These are phyloP conservation scores for Calocybe gangraenosa DNA, from an alignment of 768 basidiomycete species.

Conservation along the genomic window DNA sequence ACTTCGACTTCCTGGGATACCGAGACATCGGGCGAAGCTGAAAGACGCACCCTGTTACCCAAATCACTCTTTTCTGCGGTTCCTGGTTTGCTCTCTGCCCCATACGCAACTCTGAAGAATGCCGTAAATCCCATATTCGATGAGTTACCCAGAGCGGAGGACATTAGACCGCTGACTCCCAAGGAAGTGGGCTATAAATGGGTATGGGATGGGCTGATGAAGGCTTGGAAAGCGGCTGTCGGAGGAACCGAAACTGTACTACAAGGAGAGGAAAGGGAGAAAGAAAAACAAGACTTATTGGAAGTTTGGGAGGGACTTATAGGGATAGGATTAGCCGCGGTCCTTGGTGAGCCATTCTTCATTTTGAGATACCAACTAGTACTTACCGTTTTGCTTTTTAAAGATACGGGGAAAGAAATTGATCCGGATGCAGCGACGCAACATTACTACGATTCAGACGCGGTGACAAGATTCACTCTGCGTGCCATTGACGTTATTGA, in stretches of 20 bases:
- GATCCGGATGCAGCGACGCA: constrained; percentile 19
- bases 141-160: constrained; percentile 46
- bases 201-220: constrained; percentile 20
- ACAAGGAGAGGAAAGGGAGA: constrained; percentile 6
- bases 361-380: no score
- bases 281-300: constrained; percentile 23
- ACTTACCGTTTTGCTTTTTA: no score
- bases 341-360: constrained; percentile 50
- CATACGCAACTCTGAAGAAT: constrained; percentile 41
- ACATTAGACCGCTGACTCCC: constrained; percentile 52
- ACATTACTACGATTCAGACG: constrained; percentile 29
- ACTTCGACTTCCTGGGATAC: no score
- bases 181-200: constrained; percentile 56
- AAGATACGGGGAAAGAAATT: constrained; percentile 40
- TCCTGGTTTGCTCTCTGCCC: constrained; percentile 52
- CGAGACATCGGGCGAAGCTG: constrained; percentile 6
- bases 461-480: constrained; percentile 31
- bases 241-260: neutral
- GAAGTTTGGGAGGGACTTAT: constrained; percentile 57
- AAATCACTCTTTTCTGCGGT: constrained; percentile 49
- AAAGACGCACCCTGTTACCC: constrained; percentile 42
- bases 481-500: constrained; percentile 39
- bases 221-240: constrained; percentile 15
- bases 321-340: constrained; percentile 38
- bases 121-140: constrained; percentile 51